Conservation (phyloP, 495 filamentous ascomycete genomes). For the Aspergillus cavernicola region DNA sequence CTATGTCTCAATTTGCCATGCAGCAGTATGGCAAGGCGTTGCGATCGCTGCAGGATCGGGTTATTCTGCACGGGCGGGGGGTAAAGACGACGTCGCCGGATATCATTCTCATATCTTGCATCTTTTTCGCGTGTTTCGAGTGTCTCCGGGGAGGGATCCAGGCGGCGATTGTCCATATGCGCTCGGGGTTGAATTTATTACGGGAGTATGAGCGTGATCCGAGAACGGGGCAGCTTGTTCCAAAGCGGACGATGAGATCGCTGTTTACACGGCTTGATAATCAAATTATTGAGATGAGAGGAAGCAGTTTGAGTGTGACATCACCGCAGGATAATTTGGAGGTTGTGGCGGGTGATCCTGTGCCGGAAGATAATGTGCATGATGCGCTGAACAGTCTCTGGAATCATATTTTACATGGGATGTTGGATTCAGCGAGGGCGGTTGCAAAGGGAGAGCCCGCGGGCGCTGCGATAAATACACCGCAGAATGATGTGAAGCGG, state of each 20-base stretch:
- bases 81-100: not conserved
- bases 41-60: not conserved
- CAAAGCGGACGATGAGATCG: not conserved
- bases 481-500: not conserved
- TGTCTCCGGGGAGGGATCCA: not conserved
- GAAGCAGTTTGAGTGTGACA: not conserved
- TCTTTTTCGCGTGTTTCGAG: constrained; percentile 6
- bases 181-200: not conserved
- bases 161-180: constrained; percentile 2
- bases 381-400: not conserved
- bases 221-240: not conserved
- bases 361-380: not conserved
- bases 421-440: not conserved
- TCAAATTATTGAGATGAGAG: constrained; percentile 1
- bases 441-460: not conserved
- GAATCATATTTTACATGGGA: constrained; percentile 4
- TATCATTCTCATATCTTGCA: not conserved
- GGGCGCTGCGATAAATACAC: not conserved
- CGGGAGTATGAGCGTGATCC: constrained; percentile 1
- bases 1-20: constrained; percentile 3
- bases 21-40: constrained; percentile 7
- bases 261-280: constrained; percentile 5
- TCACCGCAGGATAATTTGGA: not conserved
- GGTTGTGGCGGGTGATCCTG: not conserved
- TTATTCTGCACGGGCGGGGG: not conserved